These are phyloP conservation scores for Shiraia sp. DNA, from an alignment of 2,329 filamentous ascomycete species.

Conservation along the genomic window DNA sequence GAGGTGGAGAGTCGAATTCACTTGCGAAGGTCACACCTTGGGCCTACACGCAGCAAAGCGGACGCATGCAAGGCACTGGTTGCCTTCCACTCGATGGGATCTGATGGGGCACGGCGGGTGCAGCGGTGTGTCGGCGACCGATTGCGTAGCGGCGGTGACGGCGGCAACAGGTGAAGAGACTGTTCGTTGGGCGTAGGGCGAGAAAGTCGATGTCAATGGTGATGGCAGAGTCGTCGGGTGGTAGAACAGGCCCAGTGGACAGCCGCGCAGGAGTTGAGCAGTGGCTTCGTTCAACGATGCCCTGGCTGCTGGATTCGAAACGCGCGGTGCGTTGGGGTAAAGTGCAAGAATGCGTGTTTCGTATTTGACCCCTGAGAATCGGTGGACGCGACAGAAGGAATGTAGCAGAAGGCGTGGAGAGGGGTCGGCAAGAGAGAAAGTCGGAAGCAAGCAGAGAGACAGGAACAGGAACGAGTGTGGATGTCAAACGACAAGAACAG, in stretches of 20 bases:
- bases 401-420: constrained; percentile 15
- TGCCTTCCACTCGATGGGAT: constrained; percentile 6
- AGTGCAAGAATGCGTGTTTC: constrained; percentile 42
- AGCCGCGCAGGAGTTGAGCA: constrained; percentile 16
- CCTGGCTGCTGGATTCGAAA: constrained; percentile 40
- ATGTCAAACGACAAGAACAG: constrained; percentile 31
- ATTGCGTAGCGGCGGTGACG: too few species aligned
- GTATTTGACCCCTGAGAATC: constrained; percentile 33
- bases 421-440: constrained; percentile 10
- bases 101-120: constrained; percentile 4
- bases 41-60: constrained; percentile 23
- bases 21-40: constrained; percentile 23
- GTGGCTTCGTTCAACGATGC: constrained; percentile 43
- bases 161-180: too few species aligned
- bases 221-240: constrained; percentile 9
- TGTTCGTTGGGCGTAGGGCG: too few species aligned
- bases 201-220: constrained; percentile 1
- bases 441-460: constrained; percentile 5
- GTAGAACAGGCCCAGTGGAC: constrained; percentile 15
- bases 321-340: constrained; percentile 38
- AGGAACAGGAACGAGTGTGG: constrained; percentile 30
- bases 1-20: constrained; percentile 6
- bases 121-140: not conserved
- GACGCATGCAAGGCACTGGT: constrained; percentile 27
- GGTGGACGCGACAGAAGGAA: constrained; percentile 34